These are phyloP conservation scores for Pestalotiopsis sp. DNA, from an alignment of 2,329 filamentous ascomycete genomes.

Conservation along the genomic window DNA sequence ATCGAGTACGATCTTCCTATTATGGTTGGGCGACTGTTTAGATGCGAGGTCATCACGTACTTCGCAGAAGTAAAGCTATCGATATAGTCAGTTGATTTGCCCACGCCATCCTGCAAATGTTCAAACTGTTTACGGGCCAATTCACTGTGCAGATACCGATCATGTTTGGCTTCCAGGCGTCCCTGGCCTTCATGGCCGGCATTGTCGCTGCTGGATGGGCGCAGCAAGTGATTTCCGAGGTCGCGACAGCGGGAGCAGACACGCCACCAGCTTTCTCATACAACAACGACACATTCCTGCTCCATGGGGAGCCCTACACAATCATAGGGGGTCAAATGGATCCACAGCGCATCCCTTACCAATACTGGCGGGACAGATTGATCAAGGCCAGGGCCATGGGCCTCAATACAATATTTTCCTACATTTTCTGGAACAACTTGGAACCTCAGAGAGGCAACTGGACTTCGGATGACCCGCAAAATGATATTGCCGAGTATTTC, in stretches of 20 bases:
- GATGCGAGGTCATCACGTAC: background rate
- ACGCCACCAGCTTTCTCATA: slow-evolving; percentile 10
- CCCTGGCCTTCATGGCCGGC: background rate
- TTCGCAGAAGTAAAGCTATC: background rate
- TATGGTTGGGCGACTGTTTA: background rate
- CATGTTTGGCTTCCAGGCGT: background rate
- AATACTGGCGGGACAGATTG: slow-evolving; percentile 50
- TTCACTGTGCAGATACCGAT: background rate
- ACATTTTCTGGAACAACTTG: slow-evolving; percentile 54
- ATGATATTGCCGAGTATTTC: slow-evolving; percentile 53
- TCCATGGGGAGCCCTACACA: slow-evolving; percentile 9
- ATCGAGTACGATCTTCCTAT: background rate
- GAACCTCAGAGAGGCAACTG: slow-evolving; percentile 44
- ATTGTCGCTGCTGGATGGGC: background rate
- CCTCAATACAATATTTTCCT: slow-evolving; percentile 53
- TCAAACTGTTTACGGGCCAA: background rate
- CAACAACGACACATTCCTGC: slow-evolving; percentile 9
- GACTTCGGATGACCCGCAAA: slow-evolving; percentile 37
- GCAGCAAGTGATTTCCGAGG: background rate
- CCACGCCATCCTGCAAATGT: too few species aligned
- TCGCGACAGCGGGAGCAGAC: background rate
- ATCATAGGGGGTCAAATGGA: slow-evolving; percentile 55
- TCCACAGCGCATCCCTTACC: slow-evolving; percentile 49
- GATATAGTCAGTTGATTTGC: background rate
- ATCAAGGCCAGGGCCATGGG: slow-evolving; percentile 49